These are phyloP conservation scores for Geum urbanum DNA, from an alignment of 306 rosid species.

Conservation along the genomic window DNA sequence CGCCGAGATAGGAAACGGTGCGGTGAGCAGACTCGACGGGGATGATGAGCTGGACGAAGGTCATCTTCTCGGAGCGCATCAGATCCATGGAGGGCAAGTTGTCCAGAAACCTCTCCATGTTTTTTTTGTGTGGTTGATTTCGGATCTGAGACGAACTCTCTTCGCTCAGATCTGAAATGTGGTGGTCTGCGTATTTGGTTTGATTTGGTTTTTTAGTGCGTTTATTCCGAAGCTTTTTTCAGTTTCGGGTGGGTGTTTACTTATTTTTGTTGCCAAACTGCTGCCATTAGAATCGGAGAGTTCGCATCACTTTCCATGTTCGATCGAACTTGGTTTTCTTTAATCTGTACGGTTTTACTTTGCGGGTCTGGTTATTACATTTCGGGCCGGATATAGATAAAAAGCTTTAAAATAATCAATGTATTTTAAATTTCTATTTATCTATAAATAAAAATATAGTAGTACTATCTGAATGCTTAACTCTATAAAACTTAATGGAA, in stretches of 20 bases:
- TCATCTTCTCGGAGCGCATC: slow-evolving; percentile 99
- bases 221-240: slow-evolving; percentile 23
- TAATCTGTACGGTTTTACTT: too few relatives aligned
- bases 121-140: slow-evolving; percentile 18
- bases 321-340: background rate
- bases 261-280: slow-evolving; percentile 19
- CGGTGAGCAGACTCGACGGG: slow-evolving; percentile 96
- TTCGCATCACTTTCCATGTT: slow-evolving; percentile 17
- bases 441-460: too few relatives aligned
- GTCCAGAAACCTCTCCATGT: slow-evolving; percentile 73
- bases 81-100: slow-evolving; percentile 89
- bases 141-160: slow-evolving; percentile 4
- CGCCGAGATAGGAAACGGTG: slow-evolving; percentile 83
- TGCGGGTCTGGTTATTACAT: too few relatives aligned
- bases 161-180: slow-evolving; percentile 42
- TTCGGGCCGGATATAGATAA: too few relatives aligned
- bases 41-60: slow-evolving; percentile 89
- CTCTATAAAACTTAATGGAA: too few relatives aligned
- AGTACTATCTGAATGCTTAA: too few relatives aligned
- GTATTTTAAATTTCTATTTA: too few relatives aligned
- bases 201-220: slow-evolving; percentile 18
- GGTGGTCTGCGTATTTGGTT: background rate
- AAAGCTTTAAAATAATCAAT: too few relatives aligned
- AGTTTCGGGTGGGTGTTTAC: slow-evolving; percentile 6
- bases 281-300: slow-evolving; percentile 42